Evolutionary conservation across 78 protist genomes (phyloP).

Genomic region (Tieghemostelium lacteum): DNA sequence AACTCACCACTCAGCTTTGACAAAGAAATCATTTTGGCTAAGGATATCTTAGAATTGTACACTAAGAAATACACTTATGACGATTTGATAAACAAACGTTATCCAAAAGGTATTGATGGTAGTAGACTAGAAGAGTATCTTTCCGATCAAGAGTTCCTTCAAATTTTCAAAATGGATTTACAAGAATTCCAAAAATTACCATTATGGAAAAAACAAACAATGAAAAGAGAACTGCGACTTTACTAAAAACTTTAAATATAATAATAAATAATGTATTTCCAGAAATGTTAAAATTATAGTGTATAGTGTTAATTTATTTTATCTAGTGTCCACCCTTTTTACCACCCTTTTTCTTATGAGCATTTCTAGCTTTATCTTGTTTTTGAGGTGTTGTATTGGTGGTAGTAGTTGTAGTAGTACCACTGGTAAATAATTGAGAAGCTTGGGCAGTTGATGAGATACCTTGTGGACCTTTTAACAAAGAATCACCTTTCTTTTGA

Average conservation of each 20-base stretch:
- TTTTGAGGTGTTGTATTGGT: neutral
- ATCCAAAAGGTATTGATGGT: constrained; percentile 85
- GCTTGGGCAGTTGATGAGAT: constrained; percentile 16
- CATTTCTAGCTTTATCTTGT: constrained; percentile 46
- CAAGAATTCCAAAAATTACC: constrained; percentile 64
- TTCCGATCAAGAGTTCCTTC: constrained; percentile 52
- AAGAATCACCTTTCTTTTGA: neutral
- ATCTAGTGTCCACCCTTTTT: too few species aligned
- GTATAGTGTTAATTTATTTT: too few species aligned
- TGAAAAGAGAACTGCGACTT: constrained; percentile 67
- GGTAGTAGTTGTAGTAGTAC: neutral
- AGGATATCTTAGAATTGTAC: constrained; percentile 55
- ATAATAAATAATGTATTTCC: too few species aligned
- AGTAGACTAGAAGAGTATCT: constrained; percentile 65
- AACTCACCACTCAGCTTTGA: neutral
- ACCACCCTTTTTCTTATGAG: constrained; percentile 64
- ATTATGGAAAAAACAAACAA: constrained; percentile 70
- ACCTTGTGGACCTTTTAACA: constrained; percentile 70
- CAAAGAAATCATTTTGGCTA: constrained; percentile 11
- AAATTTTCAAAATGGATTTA: constrained; percentile 14
- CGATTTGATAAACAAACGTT: constrained; percentile 60
- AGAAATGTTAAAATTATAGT: too few species aligned
- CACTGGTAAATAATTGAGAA: neutral
- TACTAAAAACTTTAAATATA: too few species aligned
- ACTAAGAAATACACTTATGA: constrained; percentile 77